phyloP scores from a whole-genome alignment of 257 asterid genomes.

The Nemophila menziesii region DNA sequence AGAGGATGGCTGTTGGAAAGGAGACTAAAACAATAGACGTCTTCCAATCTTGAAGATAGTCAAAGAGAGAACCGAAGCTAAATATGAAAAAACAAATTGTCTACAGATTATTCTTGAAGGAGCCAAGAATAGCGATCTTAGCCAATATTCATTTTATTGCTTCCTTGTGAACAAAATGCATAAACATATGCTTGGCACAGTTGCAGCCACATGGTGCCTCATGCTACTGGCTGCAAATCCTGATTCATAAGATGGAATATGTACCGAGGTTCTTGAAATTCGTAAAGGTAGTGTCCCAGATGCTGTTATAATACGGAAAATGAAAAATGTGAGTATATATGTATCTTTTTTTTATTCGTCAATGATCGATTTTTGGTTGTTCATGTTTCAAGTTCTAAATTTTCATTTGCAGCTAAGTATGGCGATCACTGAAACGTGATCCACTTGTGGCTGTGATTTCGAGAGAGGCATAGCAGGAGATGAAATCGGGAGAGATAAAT shows the following conservation, averaged over 20 bases:
- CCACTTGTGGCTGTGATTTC: conserved; percentile 38
- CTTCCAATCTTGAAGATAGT: conserved; percentile 24
- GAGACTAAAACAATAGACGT: conserved; percentile 16
- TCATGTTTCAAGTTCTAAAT: too few species aligned
- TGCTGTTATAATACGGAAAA: conserved; percentile 32
- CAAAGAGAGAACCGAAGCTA: conserved; percentile 23
- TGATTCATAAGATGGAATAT: conserved; percentile 30
- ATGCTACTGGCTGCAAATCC: conserved; percentile 50
- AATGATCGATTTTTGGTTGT: too few species aligned
- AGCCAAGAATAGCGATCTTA: conserved; percentile 8
- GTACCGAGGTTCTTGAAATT: conserved; percentile 29
- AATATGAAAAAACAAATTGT: conserved; percentile 25
- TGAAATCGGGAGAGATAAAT: conserved; percentile 26
- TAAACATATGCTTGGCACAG: conserved; percentile 15
- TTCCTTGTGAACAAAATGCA: too few species aligned
- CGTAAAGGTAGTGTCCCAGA: conserved; percentile 35
- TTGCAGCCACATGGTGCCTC: conserved; percentile 51
- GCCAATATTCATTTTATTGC: too few species aligned
- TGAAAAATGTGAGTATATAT: conserved; percentile 46
- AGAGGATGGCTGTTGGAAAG: conserved; percentile 33
- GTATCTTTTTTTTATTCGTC: too few species aligned
- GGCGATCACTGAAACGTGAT: conserved; percentile 42
- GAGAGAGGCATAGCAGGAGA: conserved; percentile 39
- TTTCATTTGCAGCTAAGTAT: conserved; percentile 26
- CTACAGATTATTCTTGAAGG: conserved; percentile 32